Conservation (phyloP, 208 protist species). For the Vickermania ingenoplastis region DNA sequence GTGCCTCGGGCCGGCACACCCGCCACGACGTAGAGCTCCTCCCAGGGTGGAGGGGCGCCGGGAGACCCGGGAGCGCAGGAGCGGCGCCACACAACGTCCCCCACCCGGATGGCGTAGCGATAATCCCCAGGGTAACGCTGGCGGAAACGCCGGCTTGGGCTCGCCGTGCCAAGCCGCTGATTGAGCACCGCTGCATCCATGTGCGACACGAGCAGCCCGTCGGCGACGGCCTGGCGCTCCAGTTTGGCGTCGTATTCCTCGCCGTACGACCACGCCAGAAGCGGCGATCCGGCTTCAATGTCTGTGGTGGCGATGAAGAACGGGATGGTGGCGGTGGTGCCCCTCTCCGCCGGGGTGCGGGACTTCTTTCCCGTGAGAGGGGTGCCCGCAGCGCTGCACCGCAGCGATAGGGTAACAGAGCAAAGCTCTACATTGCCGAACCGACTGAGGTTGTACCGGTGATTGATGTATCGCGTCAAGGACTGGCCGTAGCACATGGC, state of each 20-base stretch:
- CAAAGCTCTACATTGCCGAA: constrained; percentile 83
- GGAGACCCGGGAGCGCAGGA: too few relatives aligned
- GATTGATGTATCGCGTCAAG: constrained; percentile 77
- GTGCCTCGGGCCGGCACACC: constrained; percentile 17
- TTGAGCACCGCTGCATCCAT: constrained; percentile 55
- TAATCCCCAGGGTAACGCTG: constrained; percentile 79
- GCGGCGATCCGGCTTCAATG: constrained; percentile 39
- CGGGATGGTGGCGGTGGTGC: constrained; percentile 28
- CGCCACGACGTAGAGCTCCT: constrained; percentile 65
- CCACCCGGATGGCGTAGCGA: constrained; percentile 45
- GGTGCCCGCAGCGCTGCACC: background rate
- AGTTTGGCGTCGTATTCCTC: constrained; percentile 82
- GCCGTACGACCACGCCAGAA: constrained; percentile 85
- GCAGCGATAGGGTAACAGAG: constrained; percentile 45
- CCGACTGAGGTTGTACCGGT: constrained; percentile 75
- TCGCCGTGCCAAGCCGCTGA: background rate
- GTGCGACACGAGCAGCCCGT: constrained; percentile 55
- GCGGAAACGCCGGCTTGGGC: constrained; percentile 9
- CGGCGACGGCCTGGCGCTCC: constrained; percentile 59
- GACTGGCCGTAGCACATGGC: constrained; percentile 73
- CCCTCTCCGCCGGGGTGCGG: background rate
- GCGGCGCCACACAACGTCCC: constrained; percentile 79
- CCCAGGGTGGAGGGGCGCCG: constrained; percentile 15
- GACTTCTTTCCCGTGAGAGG: background rate
- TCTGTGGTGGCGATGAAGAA: constrained; percentile 77